A percentile compares a stretch with the other conserved stretches of the same genome.
phyloP scores from a whole-genome alignment of 441 rosid genomes.

The Croton setiger region DNA sequence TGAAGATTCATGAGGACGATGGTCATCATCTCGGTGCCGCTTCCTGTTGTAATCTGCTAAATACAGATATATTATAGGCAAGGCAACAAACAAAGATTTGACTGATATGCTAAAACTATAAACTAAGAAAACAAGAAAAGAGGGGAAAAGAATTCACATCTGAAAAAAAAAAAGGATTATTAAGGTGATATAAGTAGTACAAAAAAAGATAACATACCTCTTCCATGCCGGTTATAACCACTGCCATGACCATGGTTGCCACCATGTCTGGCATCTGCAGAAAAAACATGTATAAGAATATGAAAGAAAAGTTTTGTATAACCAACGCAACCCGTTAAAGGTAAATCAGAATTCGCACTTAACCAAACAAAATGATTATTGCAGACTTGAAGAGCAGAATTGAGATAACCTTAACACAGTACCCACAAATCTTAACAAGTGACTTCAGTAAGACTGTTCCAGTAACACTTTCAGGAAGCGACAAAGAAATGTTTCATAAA shows the following conservation, averaged over 20 bases:
- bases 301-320: not conserved
- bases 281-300: conserved; percentile 15
- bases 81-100: not conserved
- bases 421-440: not conserved
- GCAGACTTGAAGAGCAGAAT: not conserved
- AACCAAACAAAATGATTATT: not conserved
- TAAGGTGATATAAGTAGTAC: not conserved
- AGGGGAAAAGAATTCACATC: not conserved
- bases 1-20: conserved; percentile 50
- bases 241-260: conserved; percentile 66
- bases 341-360: not conserved
- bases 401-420: not conserved
- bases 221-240: conserved; percentile 44
- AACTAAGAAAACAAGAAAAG: not conserved
- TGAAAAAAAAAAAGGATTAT: not conserved
- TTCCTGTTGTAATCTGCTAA: conserved; percentile 67
- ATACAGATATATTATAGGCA: not conserved
- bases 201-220: conserved; percentile 41
- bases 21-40: conserved; percentile 84
- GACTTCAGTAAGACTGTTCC: not conserved
- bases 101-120: not conserved
- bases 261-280: conserved; percentile 78
- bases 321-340: not conserved
- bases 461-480: not conserved
- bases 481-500: not conserved